phyloP scores from a whole-genome alignment of 2,329 filamentous ascomycete species.

The Cladobotryum mycophilum region DNA sequence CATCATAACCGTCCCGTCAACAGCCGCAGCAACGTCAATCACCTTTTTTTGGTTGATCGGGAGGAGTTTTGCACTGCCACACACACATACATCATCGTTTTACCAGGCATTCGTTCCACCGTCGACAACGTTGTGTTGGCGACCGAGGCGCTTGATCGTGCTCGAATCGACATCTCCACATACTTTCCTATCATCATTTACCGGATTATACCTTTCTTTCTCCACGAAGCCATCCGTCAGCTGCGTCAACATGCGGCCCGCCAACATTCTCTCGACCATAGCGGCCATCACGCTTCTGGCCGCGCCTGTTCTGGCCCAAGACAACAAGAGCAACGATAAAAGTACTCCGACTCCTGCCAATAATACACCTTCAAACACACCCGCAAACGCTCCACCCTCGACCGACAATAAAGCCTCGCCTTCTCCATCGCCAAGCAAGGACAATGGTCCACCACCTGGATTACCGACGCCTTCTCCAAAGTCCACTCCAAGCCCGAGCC shows the following conservation, averaged over 20 bases:
- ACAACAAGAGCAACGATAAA: conserved; percentile 15
- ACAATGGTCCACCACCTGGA: background rate
- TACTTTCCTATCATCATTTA: background rate
- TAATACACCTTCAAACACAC: background rate
- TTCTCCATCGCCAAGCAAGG: background rate
- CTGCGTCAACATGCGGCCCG: conserved; percentile 5
- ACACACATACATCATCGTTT: background rate
- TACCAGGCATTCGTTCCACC: background rate
- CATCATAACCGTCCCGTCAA: background rate
- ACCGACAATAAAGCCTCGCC: conserved; percentile 9
- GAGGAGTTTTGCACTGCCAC: background rate
- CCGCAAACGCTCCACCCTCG: background rate
- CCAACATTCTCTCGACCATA: conserved; percentile 19
- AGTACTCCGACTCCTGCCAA: conserved; percentile 8
- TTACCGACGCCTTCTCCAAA: conserved; percentile 2
- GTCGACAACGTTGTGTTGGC: background rate
- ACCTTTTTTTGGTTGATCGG: background rate
- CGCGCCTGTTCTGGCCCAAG: conserved; percentile 28
- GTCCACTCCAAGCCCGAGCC: background rate
- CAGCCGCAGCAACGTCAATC: background rate
- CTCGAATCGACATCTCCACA: background rate
- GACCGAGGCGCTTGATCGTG: background rate
- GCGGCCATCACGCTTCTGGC: conserved; percentile 24
- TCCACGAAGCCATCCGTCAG: background rate
- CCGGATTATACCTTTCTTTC: background rate